Evolutionary conservation across 768 basidiomycete genomes (phyloP).

Genomic region (Tricholoma saponaceum): DNA sequence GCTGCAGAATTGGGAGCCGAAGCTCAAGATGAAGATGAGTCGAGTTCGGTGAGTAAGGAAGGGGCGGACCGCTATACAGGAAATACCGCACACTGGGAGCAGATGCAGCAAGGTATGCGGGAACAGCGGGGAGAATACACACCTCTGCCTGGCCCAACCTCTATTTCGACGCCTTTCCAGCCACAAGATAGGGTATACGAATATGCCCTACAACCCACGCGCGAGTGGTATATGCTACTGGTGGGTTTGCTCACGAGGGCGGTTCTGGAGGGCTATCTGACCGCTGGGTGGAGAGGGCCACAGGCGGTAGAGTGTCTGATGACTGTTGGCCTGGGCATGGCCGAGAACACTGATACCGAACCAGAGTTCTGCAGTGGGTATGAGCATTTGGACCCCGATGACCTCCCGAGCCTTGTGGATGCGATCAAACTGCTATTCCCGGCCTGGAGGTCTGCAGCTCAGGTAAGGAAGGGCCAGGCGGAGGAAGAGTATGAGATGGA

Average conservation of each 20-base stretch:
- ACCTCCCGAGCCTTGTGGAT: slow-evolving; percentile 62
- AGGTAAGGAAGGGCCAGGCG: slow-evolving; percentile 37
- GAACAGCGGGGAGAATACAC: slow-evolving; percentile 3
- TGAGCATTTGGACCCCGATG: slow-evolving; percentile 70
- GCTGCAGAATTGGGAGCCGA: slow-evolving; percentile 76
- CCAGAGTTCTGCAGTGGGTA: slow-evolving; percentile 37
- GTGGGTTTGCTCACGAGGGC: slow-evolving; percentile 78
- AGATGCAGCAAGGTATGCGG: slow-evolving; percentile 6
- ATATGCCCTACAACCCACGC: slow-evolving; percentile 60
- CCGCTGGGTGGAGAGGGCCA: slow-evolving; percentile 73
- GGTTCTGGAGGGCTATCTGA: slow-evolving; percentile 80
- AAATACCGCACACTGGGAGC: slow-evolving; percentile 13
- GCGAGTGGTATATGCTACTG: slow-evolving; percentile 80
- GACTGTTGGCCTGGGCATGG: slow-evolving; percentile 61
- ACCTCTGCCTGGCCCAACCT: slow-evolving; percentile 11
- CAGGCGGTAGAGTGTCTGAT: slow-evolving; percentile 69
- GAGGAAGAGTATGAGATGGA: slow-evolving; percentile 73
- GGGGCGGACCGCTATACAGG: slow-evolving; percentile 19
- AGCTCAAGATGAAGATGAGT: slow-evolving; percentile 51
- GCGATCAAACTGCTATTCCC: slow-evolving; percentile 72
- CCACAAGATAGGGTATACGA: slow-evolving; percentile 34
- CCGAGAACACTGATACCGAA: slow-evolving; percentile 24
- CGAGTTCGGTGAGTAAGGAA: slow-evolving; percentile 22
- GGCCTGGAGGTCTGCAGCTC: slow-evolving; percentile 30
- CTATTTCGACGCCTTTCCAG: slow-evolving; percentile 8